These are phyloP conservation scores for Cyclocybe aegerita DNA, from an alignment of 768 basidiomycete genomes.

Conservation along the genomic window DNA sequence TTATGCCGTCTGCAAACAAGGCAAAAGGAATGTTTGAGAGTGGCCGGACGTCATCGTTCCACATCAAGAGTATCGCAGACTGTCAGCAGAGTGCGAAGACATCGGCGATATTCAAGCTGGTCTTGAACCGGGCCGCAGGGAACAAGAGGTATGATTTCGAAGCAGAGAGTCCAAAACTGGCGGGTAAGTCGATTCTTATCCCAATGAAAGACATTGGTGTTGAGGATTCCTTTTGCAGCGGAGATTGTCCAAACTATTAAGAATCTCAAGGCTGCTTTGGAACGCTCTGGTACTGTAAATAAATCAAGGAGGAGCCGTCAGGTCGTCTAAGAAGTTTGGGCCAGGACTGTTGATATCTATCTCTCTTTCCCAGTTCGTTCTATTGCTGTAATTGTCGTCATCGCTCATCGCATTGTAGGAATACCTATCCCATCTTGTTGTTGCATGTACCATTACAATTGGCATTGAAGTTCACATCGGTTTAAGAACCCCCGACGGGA, in stretches of 20 bases:
- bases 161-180: slow-evolving; percentile 81
- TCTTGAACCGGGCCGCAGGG: slow-evolving; percentile 70
- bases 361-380: too few species aligned
- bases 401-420: too few species aligned
- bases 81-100: slow-evolving; percentile 84
- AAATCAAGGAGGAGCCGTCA: slow-evolving; percentile 65
- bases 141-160: slow-evolving; percentile 98
- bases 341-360: too few species aligned
- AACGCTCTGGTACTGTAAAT: slow-evolving; percentile 63
- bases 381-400: too few species aligned
- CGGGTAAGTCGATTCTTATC: slow-evolving; percentile 49
- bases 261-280: slow-evolving; percentile 60
- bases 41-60: slow-evolving; percentile 90
- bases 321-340: slow-evolving; percentile 32
- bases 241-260: slow-evolving; percentile 80
- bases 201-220: background rate
- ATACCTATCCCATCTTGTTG: too few species aligned
- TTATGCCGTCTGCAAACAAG: slow-evolving; percentile 83
- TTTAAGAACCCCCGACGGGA: too few species aligned
- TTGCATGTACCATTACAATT: too few species aligned
- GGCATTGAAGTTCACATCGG: too few species aligned
- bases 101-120: slow-evolving; percentile 84
- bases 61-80: slow-evolving; percentile 82
- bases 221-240: slow-evolving; percentile 32
- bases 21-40: slow-evolving; percentile 82